Evolutionary conservation across 2,329 filamentous ascomycete genomes (phyloP), one percentile per base, ranked within the genome.

Genomic region (Apiospora malaysiana): DNA sequence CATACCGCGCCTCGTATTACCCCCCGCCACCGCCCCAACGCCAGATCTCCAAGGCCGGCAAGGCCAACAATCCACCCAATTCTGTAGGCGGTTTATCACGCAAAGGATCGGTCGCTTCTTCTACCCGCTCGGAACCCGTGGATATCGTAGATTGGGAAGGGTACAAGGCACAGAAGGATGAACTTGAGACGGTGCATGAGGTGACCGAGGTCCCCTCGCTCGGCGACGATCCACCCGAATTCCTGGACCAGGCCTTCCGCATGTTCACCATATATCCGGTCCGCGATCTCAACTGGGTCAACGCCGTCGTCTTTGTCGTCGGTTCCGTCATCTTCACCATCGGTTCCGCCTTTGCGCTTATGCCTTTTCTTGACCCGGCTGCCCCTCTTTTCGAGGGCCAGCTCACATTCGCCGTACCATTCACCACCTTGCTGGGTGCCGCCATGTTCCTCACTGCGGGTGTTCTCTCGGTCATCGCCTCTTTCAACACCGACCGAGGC

Each of bases 161-260:
- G 5, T 67, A 67, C 21, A 67, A 46, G 43, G 65, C 65, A 12
- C 90, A 91, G 4, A 46, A 49, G 18, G 67, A 83, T 84, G 23
- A 87, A 70, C 75, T 90, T 88, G 47, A 63, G 21, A 43, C 69
- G 47, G 63, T 72, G 9, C 65, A 67, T 51, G 66, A 47, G n/a
- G 51, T 65, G 21, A 32, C 51, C 18, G 42, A 42, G 40, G 46
- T 68, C 21, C 32, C 25, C 10, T 14, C 42, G 14, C 45, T 46
- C 32, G 45, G 32, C 27, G 46, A 68, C 21, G 69, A 56, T 12
- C 69, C 69, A 6, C 47, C 59, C 21, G 43, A 49, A n/a, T 70
- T 65, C 45, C 25, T 66, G 56, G 47, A 67, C 25, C 72, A 72
- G 59, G 51, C 73, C 9, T 27, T 49, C 18, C 71, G 72, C 42